Percentiles rank a stretch among this genome's conserved stretches.
These are phyloP conservation scores for Tephrocybe rancida DNA, from an alignment of 768 basidiomycete species.

Conservation along the genomic window DNA sequence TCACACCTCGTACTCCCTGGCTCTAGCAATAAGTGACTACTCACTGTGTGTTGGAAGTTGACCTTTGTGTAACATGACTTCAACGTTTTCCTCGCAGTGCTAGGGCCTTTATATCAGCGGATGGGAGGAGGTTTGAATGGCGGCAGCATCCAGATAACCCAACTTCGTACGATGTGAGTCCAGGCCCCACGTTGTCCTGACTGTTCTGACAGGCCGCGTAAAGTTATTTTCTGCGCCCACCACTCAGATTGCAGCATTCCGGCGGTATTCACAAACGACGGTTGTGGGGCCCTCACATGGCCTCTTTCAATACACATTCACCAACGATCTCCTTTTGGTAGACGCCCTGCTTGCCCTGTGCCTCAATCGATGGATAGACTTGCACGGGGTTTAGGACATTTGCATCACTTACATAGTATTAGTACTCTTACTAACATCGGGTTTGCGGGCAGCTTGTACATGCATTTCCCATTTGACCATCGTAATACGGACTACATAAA, in stretches of 20 bases:
- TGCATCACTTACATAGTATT: neutral
- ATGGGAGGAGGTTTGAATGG: slow-evolving; percentile 70
- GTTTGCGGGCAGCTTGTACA: slow-evolving; percentile 13
- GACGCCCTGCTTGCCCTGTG: slow-evolving; percentile 67
- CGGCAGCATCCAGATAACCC: slow-evolving; percentile 49
- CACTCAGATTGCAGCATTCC: slow-evolving; percentile 58
- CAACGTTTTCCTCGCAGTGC: slow-evolving; percentile 41
- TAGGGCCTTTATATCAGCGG: slow-evolving; percentile 58
- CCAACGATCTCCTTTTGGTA: slow-evolving; percentile 58
- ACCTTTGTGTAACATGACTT: slow-evolving; percentile 19
- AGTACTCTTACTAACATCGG: slow-evolving; percentile 3
- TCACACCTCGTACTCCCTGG: slow-evolving; percentile 60
- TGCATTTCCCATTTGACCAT: slow-evolving; percentile 15
- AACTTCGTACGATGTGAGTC: slow-evolving; percentile 63
- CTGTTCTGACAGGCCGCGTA: neutral
- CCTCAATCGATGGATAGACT: slow-evolving; percentile 77
- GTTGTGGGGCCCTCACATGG: slow-evolving; percentile 68
- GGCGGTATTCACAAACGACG: slow-evolving; percentile 51
- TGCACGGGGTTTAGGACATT: slow-evolving; percentile 43
- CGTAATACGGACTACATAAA: slow-evolving; percentile 19
- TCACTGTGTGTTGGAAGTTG: slow-evolving; percentile 14
- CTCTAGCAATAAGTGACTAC: slow-evolving; percentile 48
- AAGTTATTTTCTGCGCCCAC: slow-evolving; percentile 54
- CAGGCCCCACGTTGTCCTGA: slow-evolving; percentile 3
- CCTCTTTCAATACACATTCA: slow-evolving; percentile 64